Conservation (phyloP, 768 basidiomycete genomes). For the Coprinopsis sp. region DNA sequence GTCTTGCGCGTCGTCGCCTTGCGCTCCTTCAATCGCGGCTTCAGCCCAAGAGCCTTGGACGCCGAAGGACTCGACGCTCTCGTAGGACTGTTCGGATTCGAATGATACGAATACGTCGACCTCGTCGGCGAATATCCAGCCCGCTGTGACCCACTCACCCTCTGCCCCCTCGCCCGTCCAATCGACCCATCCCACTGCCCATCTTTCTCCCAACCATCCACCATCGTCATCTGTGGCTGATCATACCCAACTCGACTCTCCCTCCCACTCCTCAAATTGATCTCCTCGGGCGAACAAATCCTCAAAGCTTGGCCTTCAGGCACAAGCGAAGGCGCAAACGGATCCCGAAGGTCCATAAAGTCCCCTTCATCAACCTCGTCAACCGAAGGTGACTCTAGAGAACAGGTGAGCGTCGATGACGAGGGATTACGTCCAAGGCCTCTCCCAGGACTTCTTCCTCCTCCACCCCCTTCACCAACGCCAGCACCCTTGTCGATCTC, state of each 20-base stretch:
- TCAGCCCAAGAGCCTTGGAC: not conserved
- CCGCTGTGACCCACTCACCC: slow-evolving; percentile 19
- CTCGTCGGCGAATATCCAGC: not conserved
- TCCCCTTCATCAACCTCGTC: slow-evolving; percentile 16
- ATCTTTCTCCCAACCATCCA: slow-evolving; percentile 5
- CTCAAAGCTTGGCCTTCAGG: slow-evolving; percentile 4
- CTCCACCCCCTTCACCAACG: slow-evolving; percentile 3
- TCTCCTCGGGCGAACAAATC: slow-evolving; percentile 7
- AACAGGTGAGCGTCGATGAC: not conserved
- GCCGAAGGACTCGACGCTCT: slow-evolving; percentile 4
- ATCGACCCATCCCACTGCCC: not conserved
- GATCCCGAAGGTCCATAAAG: slow-evolving; percentile 31
- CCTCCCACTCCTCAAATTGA: slow-evolving; percentile 4
- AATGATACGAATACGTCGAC: not conserved
- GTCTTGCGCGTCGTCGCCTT: not conserved
- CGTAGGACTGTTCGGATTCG: not conserved
- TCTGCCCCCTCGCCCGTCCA: slow-evolving; percentile 8
- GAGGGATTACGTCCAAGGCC: slow-evolving; percentile 3
- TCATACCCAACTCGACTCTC: slow-evolving; percentile 10
- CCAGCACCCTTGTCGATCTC: slow-evolving; percentile 7
- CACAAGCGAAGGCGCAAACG: slow-evolving; percentile 24
- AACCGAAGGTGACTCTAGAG: slow-evolving; percentile 4
- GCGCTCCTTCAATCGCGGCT: slow-evolving; percentile 1
- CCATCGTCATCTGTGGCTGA: slow-evolving; percentile 13
- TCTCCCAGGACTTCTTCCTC: not conserved